Evolutionary conservation across 805 yeast species (phyloP), one percentile per base, ranked within the genome.

Genomic region (Kuraishia piskuri): DNA sequence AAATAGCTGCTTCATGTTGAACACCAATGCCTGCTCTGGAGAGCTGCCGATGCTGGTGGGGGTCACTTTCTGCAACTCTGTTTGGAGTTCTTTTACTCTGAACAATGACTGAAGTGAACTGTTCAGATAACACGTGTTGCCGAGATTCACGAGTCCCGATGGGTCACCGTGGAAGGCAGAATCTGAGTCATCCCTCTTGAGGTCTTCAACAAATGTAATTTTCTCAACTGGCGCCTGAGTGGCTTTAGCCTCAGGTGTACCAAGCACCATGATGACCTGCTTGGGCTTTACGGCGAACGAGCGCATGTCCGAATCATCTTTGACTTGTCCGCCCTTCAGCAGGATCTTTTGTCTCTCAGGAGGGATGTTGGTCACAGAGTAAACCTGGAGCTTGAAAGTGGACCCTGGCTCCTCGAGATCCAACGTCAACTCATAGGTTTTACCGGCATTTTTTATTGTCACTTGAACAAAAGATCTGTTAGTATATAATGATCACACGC

Each of bases 341-440:
- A 94, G 77, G 56, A 91, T 85, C 72, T 92, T 92, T 71, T 94
- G 99, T 60, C 97, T 84, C 53, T 82, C 86, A 1, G 83, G 80
- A n/a, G 96, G 96, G 53, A 94, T 89, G 55, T 82, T 82, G 2
- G 98, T 92, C 54, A 81, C 66, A 22, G 82, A 79, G 59, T 79
- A 83, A 53, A 94, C 83, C 67, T 84, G 83, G 49, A 74, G 69
- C 66, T 90, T 92, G 67, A 88, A 77, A 6, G 75, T 77, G 26
- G 72, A 64, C 5, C 90, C 95, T 1, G 81, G 76, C 53, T 80
- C 82, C 10, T 62, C 63, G 4, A 79, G 71, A 50, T 77, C 83
- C 31, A 85, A 71, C 3, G 78, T 83, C 21, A 80, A 68, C 10
- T 83, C 82, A 65, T 84, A 81, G 5, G 75, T 68, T 59, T 84